Evolutionary conservation across 495 filamentous ascomycete genomes (phyloP), one percentile per base, ranked within the genome.

Genomic region (Podospora pseudocomata): DNA sequence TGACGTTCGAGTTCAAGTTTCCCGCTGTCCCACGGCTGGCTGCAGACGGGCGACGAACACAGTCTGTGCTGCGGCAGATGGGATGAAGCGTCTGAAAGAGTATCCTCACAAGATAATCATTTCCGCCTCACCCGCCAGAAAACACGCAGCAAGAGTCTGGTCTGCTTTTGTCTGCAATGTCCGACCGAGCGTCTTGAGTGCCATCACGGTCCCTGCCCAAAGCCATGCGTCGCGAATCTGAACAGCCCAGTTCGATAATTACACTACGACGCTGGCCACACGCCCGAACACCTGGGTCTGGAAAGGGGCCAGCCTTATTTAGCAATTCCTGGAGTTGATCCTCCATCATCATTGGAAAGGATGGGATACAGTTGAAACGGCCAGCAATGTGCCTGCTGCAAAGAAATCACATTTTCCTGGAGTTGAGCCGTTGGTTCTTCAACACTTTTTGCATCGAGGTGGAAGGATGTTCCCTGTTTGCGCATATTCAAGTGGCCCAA

Each of bases 241-340:
- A 61, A 61, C n/a, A 58, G 18, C 39, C 39, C 39, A 58, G 56
- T 2, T n/a, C 7, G 26, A 18, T 61, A 32, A 61, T 23, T 32
- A 23, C 59, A 63, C 18, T 63, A 23, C 61, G 18, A 63, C 61
- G 28, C 34, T 39, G 61, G 55, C 30, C 61, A 6, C 16, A 20
- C 16, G 19, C 61, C 61, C 61, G 32, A n/a, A 63, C 13, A 13
- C 32, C 30, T 63, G 61, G 61, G 61, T 63, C 32, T 63, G 32
- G 61, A 18, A 28, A 62, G 23, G 19, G 19, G 60, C 4, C 28
- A 44, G 58, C 58, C 58, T 11, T 26, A 27, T 9, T 60, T 27
- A 9, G 19, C n/a, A 26, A 5, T 23, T 57, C 15, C 5, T 18
- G 1, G 0, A n/a, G 20, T 13, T 23, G 18, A n/a, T 23, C 16